Conservation (phyloP, 2,329 filamentous ascomycete species). For the Ceratocystis cubensis region DNA sequence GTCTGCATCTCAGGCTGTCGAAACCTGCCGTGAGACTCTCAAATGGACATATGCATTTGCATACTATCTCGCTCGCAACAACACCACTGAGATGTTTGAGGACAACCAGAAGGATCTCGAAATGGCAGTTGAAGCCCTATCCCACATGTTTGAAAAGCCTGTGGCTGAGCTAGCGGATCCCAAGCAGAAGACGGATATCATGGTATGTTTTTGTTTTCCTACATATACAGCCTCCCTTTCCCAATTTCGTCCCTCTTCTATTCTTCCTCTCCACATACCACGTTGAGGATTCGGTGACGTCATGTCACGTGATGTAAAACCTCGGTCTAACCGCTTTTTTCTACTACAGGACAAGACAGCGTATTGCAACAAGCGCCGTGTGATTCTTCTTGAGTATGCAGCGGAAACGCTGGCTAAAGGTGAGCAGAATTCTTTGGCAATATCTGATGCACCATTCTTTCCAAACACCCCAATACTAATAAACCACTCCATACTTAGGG, state of each 20-base stretch:
- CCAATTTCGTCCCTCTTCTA: background rate
- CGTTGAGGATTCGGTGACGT: background rate
- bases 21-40: constrained; percentile 92
- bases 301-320: constrained; percentile 8
- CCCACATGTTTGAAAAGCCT: constrained; percentile 99
- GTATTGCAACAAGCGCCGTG: constrained; percentile 84
- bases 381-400: constrained; percentile 84
- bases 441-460: no score
- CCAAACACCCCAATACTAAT: background rate
- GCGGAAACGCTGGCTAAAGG: constrained; percentile 83
- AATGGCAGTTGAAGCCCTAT: constrained; percentile 89
- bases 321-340: background rate
- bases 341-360: constrained; percentile 63
- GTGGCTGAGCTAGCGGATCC: constrained; percentile 69
- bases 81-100: constrained; percentile 92
- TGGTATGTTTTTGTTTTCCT: constrained; percentile 34
- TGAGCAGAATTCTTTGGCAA: constrained; percentile 30
- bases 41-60: constrained; percentile 99
- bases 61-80: constrained; percentile 92
- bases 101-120: constrained; percentile 98
- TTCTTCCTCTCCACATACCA: background rate
- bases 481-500: constrained; percentile 12
- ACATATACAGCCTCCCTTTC: background rate
- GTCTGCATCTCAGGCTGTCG: constrained; percentile 80
- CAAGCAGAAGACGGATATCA: constrained; percentile 95